A percentile compares a stretch with the other conserved stretches of the same genome.
Evolutionary conservation across 2,329 filamentous ascomycete species (phyloP).

Genomic region (Nigrospora sphaerica): DNA sequence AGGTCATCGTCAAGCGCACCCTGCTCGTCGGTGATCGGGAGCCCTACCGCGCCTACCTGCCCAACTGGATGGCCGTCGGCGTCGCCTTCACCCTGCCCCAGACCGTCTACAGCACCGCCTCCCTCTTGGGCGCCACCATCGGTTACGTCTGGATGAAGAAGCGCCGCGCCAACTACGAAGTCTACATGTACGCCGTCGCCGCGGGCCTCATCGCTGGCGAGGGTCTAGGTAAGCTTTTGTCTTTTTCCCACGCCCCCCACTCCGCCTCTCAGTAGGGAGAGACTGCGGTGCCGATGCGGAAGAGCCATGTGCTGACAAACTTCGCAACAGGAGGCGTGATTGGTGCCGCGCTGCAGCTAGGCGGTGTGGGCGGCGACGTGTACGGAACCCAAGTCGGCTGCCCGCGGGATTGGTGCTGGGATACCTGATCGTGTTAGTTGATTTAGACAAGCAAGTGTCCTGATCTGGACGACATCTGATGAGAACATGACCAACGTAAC

Average conservation of each 20-base stretch:
- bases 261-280: too few species aligned
- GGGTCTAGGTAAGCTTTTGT: slow-evolving; percentile 26
- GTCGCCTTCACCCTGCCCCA: slow-evolving; percentile 51
- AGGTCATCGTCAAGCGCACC: slow-evolving; percentile 45
- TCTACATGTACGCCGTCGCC: slow-evolving; percentile 52
- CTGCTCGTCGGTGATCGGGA: slow-evolving; percentile 38
- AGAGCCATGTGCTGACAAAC: too few species aligned
- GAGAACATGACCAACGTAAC: too few species aligned
- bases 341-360: too few species aligned
- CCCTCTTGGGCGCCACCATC: slow-evolving; percentile 48
- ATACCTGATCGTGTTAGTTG: too few species aligned
- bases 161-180: slow-evolving; percentile 44
- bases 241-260: too few species aligned
- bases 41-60: slow-evolving; percentile 47
- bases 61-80: slow-evolving; percentile 56
- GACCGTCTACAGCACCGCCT: slow-evolving; percentile 50
- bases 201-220: slow-evolving; percentile 57
- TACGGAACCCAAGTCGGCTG: too few species aligned
- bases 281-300: too few species aligned
- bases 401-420: too few species aligned
- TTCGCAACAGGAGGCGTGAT: not conserved
- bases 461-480: too few species aligned
- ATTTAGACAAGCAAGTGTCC: too few species aligned
- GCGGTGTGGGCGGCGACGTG: too few species aligned
- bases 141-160: slow-evolving; percentile 48